Percentiles rank a stretch among this genome's conserved stretches.
phyloP scores from a whole-genome alignment of 768 basidiomycete genomes.

The Podaxis sp. region DNA sequence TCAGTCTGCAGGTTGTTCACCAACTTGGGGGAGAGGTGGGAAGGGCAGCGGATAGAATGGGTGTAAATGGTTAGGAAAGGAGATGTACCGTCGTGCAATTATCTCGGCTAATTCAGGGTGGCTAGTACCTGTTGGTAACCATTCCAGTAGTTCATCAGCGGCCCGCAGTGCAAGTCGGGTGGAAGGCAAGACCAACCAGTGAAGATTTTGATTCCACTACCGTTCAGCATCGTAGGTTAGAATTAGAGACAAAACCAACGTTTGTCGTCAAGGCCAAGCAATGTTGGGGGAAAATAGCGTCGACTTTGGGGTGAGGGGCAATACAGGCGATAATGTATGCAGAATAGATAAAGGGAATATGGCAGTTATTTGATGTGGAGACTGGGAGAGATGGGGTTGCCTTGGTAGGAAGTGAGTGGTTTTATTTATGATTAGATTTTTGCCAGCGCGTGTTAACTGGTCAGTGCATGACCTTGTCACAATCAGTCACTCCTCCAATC shows the following conservation, averaged over 20 bases:
- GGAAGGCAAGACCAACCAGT: constrained; percentile 33
- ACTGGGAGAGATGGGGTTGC: neutral
- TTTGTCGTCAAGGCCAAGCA: neutral
- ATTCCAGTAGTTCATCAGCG: constrained; percentile 5
- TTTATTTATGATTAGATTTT: constrained; percentile 7
- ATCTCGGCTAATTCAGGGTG: constrained; percentile 94
- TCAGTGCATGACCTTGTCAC: constrained; percentile 11
- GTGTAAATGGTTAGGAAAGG: constrained; percentile 16
- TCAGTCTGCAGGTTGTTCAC: constrained; percentile 1
- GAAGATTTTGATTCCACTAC: constrained; percentile 55
- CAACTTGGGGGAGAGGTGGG: neutral
- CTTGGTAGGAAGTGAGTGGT: neutral
- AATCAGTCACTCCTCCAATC: constrained; percentile 7
- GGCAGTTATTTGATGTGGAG: neutral
- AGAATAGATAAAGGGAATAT: constrained; percentile 3
- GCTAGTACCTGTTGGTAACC: constrained; percentile 65
- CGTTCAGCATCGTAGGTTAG: constrained; percentile 42
- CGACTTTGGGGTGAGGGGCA: neutral
- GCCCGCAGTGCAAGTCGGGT: neutral
- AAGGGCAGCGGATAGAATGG: constrained; percentile 13
- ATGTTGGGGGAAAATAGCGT: neutral
- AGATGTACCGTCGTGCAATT: constrained; percentile 80
- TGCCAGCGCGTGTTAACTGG: neutral
- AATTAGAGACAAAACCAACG: neutral
- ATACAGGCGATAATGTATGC: constrained; percentile 5